Percentiles rank a stretch among this genome's conserved stretches.
Conservation (phyloP, 495 filamentous ascomycete species). For the Neurospora sp. region DNA sequence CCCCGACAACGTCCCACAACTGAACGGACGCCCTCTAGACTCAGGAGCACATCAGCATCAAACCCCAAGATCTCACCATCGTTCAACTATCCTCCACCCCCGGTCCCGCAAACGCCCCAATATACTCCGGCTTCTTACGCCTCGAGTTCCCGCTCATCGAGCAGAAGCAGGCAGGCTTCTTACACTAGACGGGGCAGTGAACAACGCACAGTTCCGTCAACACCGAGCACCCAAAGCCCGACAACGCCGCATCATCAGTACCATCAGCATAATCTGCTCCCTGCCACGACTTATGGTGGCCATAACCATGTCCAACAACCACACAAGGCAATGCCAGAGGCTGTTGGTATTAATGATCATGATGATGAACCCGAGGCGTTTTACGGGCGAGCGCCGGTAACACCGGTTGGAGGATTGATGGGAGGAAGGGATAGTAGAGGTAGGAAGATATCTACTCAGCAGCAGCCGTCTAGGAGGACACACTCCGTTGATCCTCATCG, state of each 20-base stretch:
- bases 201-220: not conserved
- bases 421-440: not conserved
- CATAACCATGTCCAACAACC: not conserved
- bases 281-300: not conserved
- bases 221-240: not conserved
- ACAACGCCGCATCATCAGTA: not conserved
- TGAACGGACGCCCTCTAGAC: slow-evolving; percentile 41
- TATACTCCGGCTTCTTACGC: not conserved
- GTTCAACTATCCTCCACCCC: not conserved
- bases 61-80: not conserved
- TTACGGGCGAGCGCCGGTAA: not conserved
- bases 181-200: not conserved
- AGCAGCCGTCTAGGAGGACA: not conserved
- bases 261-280: not conserved
- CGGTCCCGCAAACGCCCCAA: not conserved
- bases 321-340: not conserved
- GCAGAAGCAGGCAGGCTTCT: not conserved
- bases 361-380: not conserved
- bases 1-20: slow-evolving; percentile 38
- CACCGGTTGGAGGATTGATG: not conserved
- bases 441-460: not conserved
- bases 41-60: slow-evolving; percentile 35
- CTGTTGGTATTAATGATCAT: not conserved
- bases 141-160: not conserved
- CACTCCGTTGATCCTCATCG: not conserved